A percentile compares a stretch with the other conserved stretches of the same genome.
phyloP scores from a whole-genome alignment of 129 eudicot genomes.

The Lactuca sativa region DNA sequence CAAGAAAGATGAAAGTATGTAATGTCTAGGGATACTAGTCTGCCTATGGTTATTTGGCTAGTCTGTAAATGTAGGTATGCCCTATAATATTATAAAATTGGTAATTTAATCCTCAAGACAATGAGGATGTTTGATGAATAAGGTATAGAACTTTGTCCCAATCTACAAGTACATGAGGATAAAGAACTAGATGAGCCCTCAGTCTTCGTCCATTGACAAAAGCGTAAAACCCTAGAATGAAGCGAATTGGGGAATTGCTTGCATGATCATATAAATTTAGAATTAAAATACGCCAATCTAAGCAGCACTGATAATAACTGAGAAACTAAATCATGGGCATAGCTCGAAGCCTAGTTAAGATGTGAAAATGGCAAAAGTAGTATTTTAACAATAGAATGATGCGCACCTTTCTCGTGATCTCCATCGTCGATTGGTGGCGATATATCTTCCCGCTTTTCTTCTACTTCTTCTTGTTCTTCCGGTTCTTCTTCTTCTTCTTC shows the following conservation, averaged over 20 bases:
- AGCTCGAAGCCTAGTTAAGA: neutral
- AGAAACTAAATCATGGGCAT: neutral
- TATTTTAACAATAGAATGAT: neutral
- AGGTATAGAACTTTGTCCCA: neutral
- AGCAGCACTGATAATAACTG: neutral
- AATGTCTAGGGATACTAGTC: neutral
- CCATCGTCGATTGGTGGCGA: neutral
- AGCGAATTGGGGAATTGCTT: neutral
- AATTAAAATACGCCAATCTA: neutral
- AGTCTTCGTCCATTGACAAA: neutral
- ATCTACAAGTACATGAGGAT: neutral
- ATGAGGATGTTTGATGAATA: too few relatives aligned
- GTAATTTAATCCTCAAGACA: too few relatives aligned
- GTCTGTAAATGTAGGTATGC: too few relatives aligned
- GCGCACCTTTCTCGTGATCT: neutral
- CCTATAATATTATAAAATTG: too few relatives aligned
- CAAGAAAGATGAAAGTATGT: neutral
- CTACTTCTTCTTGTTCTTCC: too few relatives aligned
- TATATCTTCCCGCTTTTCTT: neutral
- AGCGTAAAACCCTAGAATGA: neutral
- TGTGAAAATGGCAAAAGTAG: neutral
- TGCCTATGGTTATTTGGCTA: too few relatives aligned
- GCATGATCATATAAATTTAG: neutral
- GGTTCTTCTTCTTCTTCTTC: too few relatives aligned
- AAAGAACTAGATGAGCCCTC: neutral